Conservation (phyloP, 2,329 filamentous ascomycete genomes). For the Colletotrichum zoysiae region DNA sequence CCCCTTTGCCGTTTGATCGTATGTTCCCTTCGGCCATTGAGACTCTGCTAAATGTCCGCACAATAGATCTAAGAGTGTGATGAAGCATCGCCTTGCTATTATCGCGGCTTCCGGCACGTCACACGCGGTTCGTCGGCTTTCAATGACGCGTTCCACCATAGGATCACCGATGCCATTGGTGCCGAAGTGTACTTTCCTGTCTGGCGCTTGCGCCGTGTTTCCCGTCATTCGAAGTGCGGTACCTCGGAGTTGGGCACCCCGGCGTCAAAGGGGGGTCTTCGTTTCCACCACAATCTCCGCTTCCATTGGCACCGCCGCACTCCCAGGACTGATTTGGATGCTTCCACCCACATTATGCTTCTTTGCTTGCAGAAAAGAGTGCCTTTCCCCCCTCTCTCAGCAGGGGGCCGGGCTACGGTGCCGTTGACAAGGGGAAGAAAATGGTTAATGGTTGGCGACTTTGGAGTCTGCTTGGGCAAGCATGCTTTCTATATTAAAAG, state of each 20-base stretch:
- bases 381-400: background rate
- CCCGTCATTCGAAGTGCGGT: too few species aligned
- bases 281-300: background rate
- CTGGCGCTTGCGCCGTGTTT: background rate
- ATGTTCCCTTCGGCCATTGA: too few species aligned
- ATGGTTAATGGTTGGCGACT: background rate
- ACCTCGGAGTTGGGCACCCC: background rate
- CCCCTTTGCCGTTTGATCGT: background rate
- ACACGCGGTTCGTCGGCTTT: background rate
- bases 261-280: background rate
- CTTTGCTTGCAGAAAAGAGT: background rate
- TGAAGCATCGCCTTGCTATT: background rate
- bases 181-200: background rate
- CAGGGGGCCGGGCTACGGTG: background rate
- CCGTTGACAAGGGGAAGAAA: background rate
- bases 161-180: background rate
- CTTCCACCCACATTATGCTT: background rate
- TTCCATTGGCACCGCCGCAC: background rate
- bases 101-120: too few species aligned
- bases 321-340: background rate
- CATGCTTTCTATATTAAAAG: background rate
- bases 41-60: background rate
- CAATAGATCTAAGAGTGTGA: background rate
- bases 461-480: background rate
- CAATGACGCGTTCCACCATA: background rate